Conservation (phyloP, 768 basidiomycete species). For the Mycena crocata region DNA sequence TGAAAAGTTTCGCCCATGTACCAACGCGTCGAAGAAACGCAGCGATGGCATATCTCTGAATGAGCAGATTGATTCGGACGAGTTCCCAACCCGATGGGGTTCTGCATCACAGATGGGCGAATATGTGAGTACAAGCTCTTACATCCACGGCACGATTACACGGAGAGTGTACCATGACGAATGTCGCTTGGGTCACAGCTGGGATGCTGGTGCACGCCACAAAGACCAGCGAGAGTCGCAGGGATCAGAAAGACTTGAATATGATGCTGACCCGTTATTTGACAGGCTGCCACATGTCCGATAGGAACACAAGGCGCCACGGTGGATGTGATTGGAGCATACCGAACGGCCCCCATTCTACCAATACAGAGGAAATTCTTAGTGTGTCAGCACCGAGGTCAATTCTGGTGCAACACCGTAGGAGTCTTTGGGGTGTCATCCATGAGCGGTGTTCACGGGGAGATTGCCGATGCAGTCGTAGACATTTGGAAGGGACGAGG, state of each 20-base stretch:
- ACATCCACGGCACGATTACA: no score
- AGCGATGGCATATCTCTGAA: slow-evolving; percentile 33
- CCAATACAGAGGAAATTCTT: neutral
- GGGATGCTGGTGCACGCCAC: no score
- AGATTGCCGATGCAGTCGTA: slow-evolving; percentile 6
- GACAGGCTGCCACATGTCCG: no score
- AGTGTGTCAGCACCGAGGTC: neutral
- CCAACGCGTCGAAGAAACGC: slow-evolving; percentile 31
- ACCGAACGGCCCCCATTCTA: slow-evolving; percentile 4
- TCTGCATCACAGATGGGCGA: slow-evolving; percentile 21
- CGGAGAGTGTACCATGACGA: no score
- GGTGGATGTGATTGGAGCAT: slow-evolving; percentile 2
- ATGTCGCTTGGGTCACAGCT: no score
- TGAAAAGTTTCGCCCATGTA: slow-evolving; percentile 33
- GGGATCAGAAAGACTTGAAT: no score
- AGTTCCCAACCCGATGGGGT: slow-evolving; percentile 40
- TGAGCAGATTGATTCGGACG: slow-evolving; percentile 35
- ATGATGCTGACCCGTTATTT: no score
- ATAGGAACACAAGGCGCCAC: slow-evolving; percentile 2
- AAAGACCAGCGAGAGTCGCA: no score
- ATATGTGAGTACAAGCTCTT: neutral
- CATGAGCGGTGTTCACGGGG: slow-evolving; percentile 10
- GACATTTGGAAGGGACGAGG: slow-evolving; percentile 13
- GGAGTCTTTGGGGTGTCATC: neutral
- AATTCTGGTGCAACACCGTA: slow-evolving; percentile 10